Conservation (phyloP, 306 rosid genomes). For the Erythrophleum fordii region DNA sequence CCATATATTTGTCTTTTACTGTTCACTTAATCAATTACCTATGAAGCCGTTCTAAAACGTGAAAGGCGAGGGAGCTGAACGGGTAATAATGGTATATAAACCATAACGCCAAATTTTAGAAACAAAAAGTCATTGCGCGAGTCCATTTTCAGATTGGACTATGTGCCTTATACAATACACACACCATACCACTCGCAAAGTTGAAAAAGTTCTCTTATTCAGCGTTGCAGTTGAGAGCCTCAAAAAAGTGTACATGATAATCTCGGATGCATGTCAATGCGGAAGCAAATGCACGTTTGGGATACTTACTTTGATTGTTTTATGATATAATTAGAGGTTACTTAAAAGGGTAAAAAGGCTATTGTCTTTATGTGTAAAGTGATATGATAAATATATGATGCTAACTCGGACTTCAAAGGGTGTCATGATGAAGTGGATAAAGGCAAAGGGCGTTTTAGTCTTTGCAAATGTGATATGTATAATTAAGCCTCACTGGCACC, state of each 20-base stretch:
- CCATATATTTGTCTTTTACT: background rate
- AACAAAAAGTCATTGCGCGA: background rate
- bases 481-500: conserved; percentile 31
- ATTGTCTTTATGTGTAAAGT: conserved; percentile 24
- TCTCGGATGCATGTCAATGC: background rate
- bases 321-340: background rate
- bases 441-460: conserved; percentile 17
- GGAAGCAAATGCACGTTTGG: conserved; percentile 16
- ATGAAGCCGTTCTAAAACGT: background rate
- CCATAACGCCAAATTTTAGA: background rate
- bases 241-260: background rate
- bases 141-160: background rate
- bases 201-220: background rate
- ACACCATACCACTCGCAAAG: background rate
- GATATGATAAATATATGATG: background rate
- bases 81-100: background rate
- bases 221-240: background rate
- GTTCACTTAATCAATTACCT: background rate
- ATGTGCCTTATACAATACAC: background rate
- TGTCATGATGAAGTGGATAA: conserved; percentile 8
- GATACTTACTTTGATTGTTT: background rate
- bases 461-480: background rate
- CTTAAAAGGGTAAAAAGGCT: conserved; percentile 31
- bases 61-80: background rate
- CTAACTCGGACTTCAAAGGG: background rate